Conservation (phyloP, 2,329 filamentous ascomycete genomes). For the Orbilia brochopaga region DNA sequence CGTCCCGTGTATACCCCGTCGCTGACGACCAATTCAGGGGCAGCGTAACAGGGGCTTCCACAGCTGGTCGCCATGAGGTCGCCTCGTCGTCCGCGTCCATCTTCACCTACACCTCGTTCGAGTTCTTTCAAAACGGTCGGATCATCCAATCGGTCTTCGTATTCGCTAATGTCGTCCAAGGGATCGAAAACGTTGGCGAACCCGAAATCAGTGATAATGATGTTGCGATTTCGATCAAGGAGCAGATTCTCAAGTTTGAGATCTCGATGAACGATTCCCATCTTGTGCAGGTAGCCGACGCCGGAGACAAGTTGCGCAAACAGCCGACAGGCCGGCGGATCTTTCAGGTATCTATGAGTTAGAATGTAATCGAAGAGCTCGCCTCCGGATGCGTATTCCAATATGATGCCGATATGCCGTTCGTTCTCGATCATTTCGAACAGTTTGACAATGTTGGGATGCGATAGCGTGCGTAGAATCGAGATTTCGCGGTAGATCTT, state of each 20-base stretch:
- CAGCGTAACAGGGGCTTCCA: slow-evolving; percentile 96
- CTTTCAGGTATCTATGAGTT: slow-evolving; percentile 94
- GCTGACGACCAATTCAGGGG: slow-evolving; percentile 94
- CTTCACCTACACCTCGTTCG: slow-evolving; percentile 74
- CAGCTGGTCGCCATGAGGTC: slow-evolving; percentile 99
- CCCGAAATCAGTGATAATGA: slow-evolving; percentile 99
- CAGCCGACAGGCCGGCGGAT: slow-evolving; percentile 83
- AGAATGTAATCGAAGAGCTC: slow-evolving; percentile 98
- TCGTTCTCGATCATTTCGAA: slow-evolving; percentile 99
- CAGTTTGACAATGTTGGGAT: slow-evolving; percentile 94
- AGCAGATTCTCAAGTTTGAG: slow-evolving; percentile 95
- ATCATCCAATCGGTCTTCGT: slow-evolving; percentile 84
- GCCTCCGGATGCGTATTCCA: slow-evolving; percentile 96
- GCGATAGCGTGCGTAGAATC: slow-evolving; percentile 83
- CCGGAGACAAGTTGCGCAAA: slow-evolving; percentile 96
- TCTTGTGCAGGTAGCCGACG: slow-evolving; percentile 96
- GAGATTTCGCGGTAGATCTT: slow-evolving; percentile 98
- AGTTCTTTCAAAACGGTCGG: slow-evolving; percentile 91
- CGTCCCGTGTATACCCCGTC: slow-evolving; percentile 96
- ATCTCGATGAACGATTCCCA: slow-evolving; percentile 96
- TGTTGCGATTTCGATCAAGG: slow-evolving; percentile 94
- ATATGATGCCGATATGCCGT: slow-evolving; percentile 93
- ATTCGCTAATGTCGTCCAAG: slow-evolving; percentile 81
- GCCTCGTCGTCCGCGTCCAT: slow-evolving; percentile 68
- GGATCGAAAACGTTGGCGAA: slow-evolving; percentile 98